These are phyloP conservation scores for Aspergillus ochraceoroseus DNA, from an alignment of 2,329 filamentous ascomycete genomes.

Conservation along the genomic window DNA sequence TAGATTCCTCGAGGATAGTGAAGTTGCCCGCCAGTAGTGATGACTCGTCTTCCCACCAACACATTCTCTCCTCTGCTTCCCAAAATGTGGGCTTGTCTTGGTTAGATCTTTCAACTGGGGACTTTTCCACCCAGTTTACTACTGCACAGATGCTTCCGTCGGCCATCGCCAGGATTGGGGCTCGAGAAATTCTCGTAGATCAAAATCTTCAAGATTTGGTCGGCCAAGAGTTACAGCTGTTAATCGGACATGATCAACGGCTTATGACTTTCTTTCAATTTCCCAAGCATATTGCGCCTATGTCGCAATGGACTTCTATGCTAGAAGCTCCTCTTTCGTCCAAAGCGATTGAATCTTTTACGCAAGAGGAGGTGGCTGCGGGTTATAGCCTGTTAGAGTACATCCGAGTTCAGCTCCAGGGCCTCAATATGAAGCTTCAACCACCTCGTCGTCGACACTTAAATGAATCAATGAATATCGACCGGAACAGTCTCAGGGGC, in stretches of 20 bases:
- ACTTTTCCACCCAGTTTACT: conserved; percentile 80
- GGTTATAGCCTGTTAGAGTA: conserved; percentile 81
- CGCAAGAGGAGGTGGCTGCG: conserved; percentile 64
- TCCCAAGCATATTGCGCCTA: conserved; percentile 42
- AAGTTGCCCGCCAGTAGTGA: conserved; percentile 21
- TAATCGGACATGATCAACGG: conserved; percentile 70
- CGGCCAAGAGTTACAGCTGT: conserved; percentile 58
- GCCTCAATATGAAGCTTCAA: conserved; percentile 73
- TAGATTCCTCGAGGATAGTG: conserved; percentile 37
- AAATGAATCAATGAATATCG: conserved; percentile 79
- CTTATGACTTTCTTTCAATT: conserved; percentile 66
- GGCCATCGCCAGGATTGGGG: conserved; percentile 73
- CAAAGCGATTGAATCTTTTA: conserved; percentile 55
- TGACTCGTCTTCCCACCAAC: conserved; percentile 24
- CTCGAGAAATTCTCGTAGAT: conserved; percentile 78
- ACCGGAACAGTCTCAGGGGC: conserved; percentile 83
- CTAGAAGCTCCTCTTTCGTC: conserved; percentile 66
- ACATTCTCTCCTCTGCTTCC: conserved; percentile 30
- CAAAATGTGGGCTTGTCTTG: conserved; percentile 73
- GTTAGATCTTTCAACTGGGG: conserved; percentile 91
- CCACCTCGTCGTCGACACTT: conserved; percentile 70
- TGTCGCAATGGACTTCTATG: conserved; percentile 68
- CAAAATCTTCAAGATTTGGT: conserved; percentile 55
- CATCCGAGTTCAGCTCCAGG: conserved; percentile 71
- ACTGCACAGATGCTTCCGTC: conserved; percentile 69